Percentiles rank a stretch among this genome's conserved stretches.
These are phyloP conservation scores for Vinca major DNA, from an alignment of 305 asterid genomes.

Conservation along the genomic window DNA sequence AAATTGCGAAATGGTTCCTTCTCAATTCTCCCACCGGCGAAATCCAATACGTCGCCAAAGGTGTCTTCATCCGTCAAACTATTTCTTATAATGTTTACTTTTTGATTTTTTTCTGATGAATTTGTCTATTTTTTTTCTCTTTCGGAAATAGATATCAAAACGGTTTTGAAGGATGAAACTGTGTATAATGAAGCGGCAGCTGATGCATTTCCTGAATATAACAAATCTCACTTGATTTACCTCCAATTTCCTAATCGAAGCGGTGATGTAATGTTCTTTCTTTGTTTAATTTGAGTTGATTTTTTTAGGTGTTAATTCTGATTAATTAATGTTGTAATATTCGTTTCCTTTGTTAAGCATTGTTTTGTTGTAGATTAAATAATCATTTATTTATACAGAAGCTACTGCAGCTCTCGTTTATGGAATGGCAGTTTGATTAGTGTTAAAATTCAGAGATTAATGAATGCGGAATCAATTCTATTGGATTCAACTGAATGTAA, in stretches of 20 bases:
- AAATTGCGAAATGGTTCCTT: constrained; percentile 94
- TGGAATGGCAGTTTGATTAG: not conserved
- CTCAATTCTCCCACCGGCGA: constrained; percentile 95
- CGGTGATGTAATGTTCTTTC: constrained; percentile 64
- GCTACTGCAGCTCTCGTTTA: not conserved
- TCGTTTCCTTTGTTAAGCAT: not conserved
- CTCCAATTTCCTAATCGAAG: constrained; percentile 78
- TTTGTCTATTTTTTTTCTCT: not conserved
- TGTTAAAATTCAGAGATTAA: too few species aligned
- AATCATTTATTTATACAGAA: not conserved
- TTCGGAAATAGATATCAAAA: constrained; percentile 51
- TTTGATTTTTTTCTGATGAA: not conserved
- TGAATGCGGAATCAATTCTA: too few species aligned
- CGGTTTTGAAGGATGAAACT: constrained; percentile 59
- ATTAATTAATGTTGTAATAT: constrained; percentile 1
- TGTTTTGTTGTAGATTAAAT: not conserved
- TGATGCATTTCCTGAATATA: constrained; percentile 77
- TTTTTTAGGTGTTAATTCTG: constrained; percentile 14
- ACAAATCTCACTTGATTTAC: constrained; percentile 79
- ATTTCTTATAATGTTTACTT: constrained; percentile 2
- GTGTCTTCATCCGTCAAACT: constrained; percentile 20
- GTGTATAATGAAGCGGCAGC: constrained; percentile 51
- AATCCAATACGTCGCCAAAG: constrained; percentile 87
- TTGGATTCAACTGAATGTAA: too few species aligned
- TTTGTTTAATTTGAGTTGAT: constrained; percentile 13